Conservation (phyloP, 2,329 filamentous ascomycete genomes). For the Dactylellina sp. region DNA sequence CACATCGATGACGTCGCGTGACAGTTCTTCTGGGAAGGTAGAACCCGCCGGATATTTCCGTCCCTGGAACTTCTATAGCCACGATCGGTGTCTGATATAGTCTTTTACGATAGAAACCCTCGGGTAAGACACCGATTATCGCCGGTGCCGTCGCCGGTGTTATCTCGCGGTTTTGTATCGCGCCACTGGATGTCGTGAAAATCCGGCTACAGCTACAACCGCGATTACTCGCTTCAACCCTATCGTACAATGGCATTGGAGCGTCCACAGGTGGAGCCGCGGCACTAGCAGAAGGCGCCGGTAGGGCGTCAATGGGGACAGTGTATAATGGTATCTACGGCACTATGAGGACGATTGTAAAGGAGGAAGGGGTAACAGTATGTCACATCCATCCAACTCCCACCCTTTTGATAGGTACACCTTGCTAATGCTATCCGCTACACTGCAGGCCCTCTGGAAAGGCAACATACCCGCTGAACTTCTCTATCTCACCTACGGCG, state of each 20-base stretch:
- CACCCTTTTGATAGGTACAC: background rate
- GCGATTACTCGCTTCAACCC: constrained; percentile 71
- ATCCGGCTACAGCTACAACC: constrained; percentile 95
- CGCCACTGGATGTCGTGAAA: constrained; percentile 96
- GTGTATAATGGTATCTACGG: constrained; percentile 79
- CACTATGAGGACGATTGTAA: constrained; percentile 80
- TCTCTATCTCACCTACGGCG: constrained; percentile 91
- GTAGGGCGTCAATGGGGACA: background rate
- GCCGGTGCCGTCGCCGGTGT: constrained; percentile 39
- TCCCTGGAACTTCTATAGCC: background rate
- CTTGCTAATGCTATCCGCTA: constrained; percentile 3
- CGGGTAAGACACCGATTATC: constrained; percentile 38
- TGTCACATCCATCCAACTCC: constrained; percentile 37
- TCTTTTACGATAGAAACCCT: constrained; percentile 6
- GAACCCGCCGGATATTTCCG: background rate
- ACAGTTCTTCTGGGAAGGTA: constrained; percentile 6
- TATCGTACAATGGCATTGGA: constrained; percentile 63
- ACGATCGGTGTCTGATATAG: background rate
- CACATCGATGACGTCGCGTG: constrained; percentile 44
- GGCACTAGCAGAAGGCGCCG: background rate
- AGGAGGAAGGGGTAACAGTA: constrained; percentile 81
- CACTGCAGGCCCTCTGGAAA: constrained; percentile 85
- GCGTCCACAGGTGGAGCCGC: constrained; percentile 66
- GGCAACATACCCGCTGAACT: constrained; percentile 95
- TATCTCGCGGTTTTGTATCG: constrained; percentile 76